These are phyloP conservation scores for Syzygium aromaticum DNA, from an alignment of 345 rosid genomes.

Conservation along the genomic window DNA sequence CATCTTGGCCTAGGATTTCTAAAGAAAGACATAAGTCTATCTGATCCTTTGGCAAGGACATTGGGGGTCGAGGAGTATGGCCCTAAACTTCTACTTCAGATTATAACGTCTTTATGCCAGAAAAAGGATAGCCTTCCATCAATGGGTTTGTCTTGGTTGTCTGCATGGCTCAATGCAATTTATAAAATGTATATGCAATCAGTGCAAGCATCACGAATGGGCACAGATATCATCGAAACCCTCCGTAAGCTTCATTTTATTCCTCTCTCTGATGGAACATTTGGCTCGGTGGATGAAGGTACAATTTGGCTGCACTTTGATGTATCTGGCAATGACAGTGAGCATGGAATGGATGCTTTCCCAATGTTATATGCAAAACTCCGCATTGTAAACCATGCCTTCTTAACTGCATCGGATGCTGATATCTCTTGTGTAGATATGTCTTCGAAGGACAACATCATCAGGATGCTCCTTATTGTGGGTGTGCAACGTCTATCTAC, in stretches of 20 bases:
- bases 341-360: conserved; percentile 47
- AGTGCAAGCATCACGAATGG: conserved; percentile 19
- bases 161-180: conserved; percentile 60
- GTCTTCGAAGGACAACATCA: conserved; percentile 28
- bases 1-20: conserved; percentile 82
- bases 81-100: conserved; percentile 57
- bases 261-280: conserved; percentile 78
- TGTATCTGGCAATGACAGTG: conserved; percentile 30
- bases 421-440: conserved; percentile 17
- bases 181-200: conserved; percentile 33
- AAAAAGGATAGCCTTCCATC: conserved; percentile 43
- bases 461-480: conserved; percentile 50
- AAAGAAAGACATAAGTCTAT: conserved; percentile 57
- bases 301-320: conserved; percentile 83
- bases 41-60: conserved; percentile 76
- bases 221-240: conserved; percentile 25
- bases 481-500: conserved; percentile 80
- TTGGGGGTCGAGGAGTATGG: conserved; percentile 75
- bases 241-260: conserved; percentile 61
- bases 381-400: conserved; percentile 51
- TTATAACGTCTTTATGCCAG: conserved; percentile 44
- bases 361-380: conserved; percentile 69
- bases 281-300: conserved; percentile 57
- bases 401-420: conserved; percentile 40
- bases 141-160: conserved; percentile 68